Percentiles rank a stretch among this genome's conserved stretches.
phyloP scores from a whole-genome alignment of 768 basidiomycete genomes.

The Mycena galopus region DNA sequence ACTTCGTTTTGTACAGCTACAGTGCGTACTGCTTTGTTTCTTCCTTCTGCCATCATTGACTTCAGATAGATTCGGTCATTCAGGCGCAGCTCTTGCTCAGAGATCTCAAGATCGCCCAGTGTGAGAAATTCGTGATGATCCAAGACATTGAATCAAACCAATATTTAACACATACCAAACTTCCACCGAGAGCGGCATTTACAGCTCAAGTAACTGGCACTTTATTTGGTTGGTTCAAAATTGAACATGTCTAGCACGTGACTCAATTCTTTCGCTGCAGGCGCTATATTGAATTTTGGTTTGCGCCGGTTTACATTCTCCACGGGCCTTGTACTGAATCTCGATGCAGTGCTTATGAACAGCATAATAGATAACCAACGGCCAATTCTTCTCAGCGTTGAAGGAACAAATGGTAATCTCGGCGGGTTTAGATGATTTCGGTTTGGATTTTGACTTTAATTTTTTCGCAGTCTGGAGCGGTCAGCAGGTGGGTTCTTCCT shows the following conservation, averaged over 20 bases:
- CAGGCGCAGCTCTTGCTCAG: conserved; percentile 58
- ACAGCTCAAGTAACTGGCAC: conserved; percentile 65
- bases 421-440: no score
- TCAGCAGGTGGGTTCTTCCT: no score
- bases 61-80: conserved; percentile 54
- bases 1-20: conserved; percentile 65
- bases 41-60: neutral
- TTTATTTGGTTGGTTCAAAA: conserved; percentile 49
- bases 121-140: conserved; percentile 32
- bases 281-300: conserved; percentile 62
- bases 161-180: conserved; percentile 54
- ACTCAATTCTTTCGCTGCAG: no score
- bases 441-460: no score
- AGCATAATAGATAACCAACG: conserved; percentile 65
- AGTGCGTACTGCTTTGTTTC: conserved; percentile 45
- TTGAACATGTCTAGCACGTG: neutral
- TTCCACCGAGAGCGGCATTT: conserved; percentile 64
- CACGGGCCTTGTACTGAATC: neutral
- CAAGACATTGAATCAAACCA: neutral
- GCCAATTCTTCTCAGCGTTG: conserved; percentile 63
- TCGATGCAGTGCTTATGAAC: conserved; percentile 65
- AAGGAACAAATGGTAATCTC: conserved; percentile 73
- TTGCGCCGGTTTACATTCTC: conserved; percentile 14
- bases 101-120: conserved; percentile 65
- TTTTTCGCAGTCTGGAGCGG: no score